Evolutionary conservation across 345 rosid species (phyloP), one percentile per base, ranked within the genome.

Genomic region (Fremontodendron californicum): DNA sequence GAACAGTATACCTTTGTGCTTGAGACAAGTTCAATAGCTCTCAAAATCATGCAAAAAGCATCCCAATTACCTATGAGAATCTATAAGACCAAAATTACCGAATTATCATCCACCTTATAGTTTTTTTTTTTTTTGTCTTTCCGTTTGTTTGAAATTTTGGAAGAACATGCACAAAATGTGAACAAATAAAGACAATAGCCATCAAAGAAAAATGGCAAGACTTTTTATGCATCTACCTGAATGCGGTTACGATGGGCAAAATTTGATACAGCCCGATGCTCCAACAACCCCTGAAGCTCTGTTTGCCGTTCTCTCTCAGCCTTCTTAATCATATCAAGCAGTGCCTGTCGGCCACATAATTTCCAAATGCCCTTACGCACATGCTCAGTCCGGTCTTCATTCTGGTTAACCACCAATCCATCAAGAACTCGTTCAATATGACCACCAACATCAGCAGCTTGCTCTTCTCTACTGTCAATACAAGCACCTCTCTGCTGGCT

Each of bases 201-300:
- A 33, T 43, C 13, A 37, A 37, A 73, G 21, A 73, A 55, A 54
- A 55, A 39, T n/a, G 65, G 65, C 46, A 55, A 54, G 45, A 39
- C 19, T 42, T 71, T 29, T 18, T 42, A 64, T 13, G 48, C 66
- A 80, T 72, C 78, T 74, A 93, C 98, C 97, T 95, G 99, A 83
- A 95, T 95, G 76, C 94, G 96, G 82, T 92, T 88, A 57, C 98
- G 96, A 79, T 95, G 94, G 81, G 98, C 87, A 85, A 95, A 95
- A 78, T 88, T 88, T 39, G 99, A 86, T 65, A 95, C 99, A 78
- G 93, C 89, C 46, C 79, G 89, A 80, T 77, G 89, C 82, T 88
- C 92, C 82, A 83, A 65, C 82, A 95, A 82, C 46, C 84, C 88
- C 74, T 88, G 90, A 71, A 95, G 90, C 88, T 95, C 99, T 57